Percentiles rank a stretch among this genome's conserved stretches.
Evolutionary conservation across 495 filamentous ascomycete species (phyloP).

Genomic region (Aspergillus bridgeri): DNA sequence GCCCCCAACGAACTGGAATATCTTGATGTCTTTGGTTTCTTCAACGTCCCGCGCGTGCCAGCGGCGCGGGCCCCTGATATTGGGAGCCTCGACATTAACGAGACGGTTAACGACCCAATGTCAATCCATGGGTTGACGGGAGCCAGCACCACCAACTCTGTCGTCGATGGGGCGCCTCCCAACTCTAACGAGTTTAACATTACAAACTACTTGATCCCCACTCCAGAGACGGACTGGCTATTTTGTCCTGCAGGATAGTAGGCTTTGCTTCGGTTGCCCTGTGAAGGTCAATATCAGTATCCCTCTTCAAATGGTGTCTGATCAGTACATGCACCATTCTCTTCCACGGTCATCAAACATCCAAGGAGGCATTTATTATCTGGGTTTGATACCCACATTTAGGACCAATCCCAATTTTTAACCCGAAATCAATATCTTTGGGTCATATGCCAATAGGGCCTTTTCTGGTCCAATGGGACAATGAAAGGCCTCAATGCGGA

Average conservation of each 20-base stretch:
- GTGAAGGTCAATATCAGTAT: neutral
- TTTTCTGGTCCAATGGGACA: neutral
- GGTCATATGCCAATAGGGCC: neutral
- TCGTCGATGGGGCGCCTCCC: conserved; percentile 23
- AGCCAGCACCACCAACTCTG: conserved; percentile 13
- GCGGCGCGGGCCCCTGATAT: conserved; percentile 30
- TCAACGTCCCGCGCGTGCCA: conserved; percentile 79
- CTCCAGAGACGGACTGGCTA: conserved; percentile 47
- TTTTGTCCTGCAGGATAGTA: conserved; percentile 35
- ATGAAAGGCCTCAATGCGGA: neutral
- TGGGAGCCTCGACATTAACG: conserved; percentile 28
- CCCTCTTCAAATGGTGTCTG: neutral
- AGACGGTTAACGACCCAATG: conserved; percentile 38
- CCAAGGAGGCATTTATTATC: neutral
- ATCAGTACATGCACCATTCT: neutral
- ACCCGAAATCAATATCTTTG: neutral
- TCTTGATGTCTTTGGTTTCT: conserved; percentile 91
- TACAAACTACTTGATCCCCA: conserved; percentile 47
- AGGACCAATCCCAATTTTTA: neutral
- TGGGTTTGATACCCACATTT: neutral
- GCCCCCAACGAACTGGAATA: conserved; percentile 81
- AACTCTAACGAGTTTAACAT: conserved; percentile 47
- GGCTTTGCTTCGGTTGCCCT: neutral
- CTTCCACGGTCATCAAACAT: neutral
- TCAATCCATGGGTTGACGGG: conserved; percentile 41